phyloP scores from a whole-genome alignment of 2,329 filamentous ascomycete genomes.

The Plenodomus tracheiphilus region DNA sequence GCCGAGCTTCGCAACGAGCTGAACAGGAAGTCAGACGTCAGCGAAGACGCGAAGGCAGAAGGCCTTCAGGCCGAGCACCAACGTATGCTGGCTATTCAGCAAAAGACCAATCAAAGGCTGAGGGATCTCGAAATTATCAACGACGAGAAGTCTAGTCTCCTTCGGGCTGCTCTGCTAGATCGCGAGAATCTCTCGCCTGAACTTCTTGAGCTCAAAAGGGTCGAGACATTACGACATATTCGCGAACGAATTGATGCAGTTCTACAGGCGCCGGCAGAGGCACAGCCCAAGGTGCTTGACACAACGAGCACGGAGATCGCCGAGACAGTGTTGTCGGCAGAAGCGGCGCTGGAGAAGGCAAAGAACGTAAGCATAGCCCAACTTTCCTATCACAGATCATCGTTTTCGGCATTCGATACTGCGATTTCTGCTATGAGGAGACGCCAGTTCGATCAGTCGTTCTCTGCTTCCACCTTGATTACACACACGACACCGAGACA shows the following conservation, averaged over 20 bases:
- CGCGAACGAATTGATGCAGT: conserved; percentile 39
- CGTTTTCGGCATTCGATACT: conserved; percentile 25
- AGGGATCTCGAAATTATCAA: conserved; percentile 41
- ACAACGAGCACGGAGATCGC: conserved; percentile 39
- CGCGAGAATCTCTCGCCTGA: conserved; percentile 38
- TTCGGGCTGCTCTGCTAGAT: conserved; percentile 39
- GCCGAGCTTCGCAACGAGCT: conserved; percentile 43
- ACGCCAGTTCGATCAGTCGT: conserved; percentile 21
- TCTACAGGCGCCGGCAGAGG: conserved; percentile 35
- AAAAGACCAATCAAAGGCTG: conserved; percentile 38
- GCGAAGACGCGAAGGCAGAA: conserved; percentile 33
- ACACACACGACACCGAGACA: conserved; percentile 15
- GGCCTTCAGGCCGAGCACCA: conserved; percentile 41
- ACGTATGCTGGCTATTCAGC: conserved; percentile 39
- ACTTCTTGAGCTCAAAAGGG: conserved; percentile 36
- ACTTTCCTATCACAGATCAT: conserved; percentile 21
- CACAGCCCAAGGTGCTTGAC: conserved; percentile 36
- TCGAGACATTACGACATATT: conserved; percentile 38
- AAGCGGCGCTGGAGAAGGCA: conserved; percentile 41
- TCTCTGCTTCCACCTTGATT: conserved; percentile 28
- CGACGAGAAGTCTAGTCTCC: conserved; percentile 40
- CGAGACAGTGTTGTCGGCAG: conserved; percentile 36
- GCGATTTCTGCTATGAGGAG: conserved; percentile 23
- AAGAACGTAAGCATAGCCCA: conserved; percentile 44
- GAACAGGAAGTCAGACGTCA: conserved; percentile 39